Percentiles rank a stretch among this genome's conserved stretches.
Evolutionary conservation across 129 eudicot species (phyloP).

Genomic region (Flaveria trinervia): DNA sequence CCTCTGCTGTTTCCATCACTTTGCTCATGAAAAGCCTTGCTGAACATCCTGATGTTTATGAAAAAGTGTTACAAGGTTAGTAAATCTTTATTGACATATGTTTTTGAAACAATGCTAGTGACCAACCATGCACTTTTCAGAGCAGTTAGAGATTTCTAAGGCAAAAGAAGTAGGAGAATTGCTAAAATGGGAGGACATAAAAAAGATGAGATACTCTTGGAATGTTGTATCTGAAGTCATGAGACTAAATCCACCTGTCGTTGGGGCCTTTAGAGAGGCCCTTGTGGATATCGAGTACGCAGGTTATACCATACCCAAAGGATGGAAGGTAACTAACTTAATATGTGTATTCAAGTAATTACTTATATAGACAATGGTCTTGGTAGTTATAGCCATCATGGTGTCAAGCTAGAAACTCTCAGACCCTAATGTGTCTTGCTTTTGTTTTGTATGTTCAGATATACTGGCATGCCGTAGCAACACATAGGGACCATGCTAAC

Average conservation of each 20-base stretch:
- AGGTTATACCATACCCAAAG: slow-evolving; percentile 60
- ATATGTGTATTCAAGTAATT: too few species aligned
- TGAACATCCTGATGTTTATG: slow-evolving; percentile 31
- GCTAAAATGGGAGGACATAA: slow-evolving; percentile 53
- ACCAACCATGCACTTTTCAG: slow-evolving; percentile 9
- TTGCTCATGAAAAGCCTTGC: slow-evolving; percentile 21
- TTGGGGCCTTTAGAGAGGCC: slow-evolving; percentile 51
- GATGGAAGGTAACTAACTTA: slow-evolving; percentile 52
- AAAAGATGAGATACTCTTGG: slow-evolving; percentile 71
- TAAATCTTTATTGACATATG: neutral
- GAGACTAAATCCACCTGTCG: slow-evolving; percentile 46
- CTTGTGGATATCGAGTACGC: slow-evolving; percentile 47
- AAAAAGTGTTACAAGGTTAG: slow-evolving; percentile 31
- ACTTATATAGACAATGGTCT: too few species aligned
- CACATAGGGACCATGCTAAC: slow-evolving; percentile 32
- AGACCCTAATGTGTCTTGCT: neutral
- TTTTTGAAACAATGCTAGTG: neutral
- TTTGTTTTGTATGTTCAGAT: slow-evolving; percentile 26
- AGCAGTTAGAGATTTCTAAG: slow-evolving; percentile 46
- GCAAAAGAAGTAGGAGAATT: slow-evolving; percentile 39
- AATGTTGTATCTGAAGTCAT: slow-evolving; percentile 53
- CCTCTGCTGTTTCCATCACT: slow-evolving; percentile 22
- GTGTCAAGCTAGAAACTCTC: too few species aligned
- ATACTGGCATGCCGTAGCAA: slow-evolving; percentile 33
- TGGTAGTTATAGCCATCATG: too few species aligned